Evolutionary conservation across 2,329 filamentous ascomycete species (phyloP), one percentile per base, ranked within the genome.

Genomic region (Pleoardoris graminearum): DNA sequence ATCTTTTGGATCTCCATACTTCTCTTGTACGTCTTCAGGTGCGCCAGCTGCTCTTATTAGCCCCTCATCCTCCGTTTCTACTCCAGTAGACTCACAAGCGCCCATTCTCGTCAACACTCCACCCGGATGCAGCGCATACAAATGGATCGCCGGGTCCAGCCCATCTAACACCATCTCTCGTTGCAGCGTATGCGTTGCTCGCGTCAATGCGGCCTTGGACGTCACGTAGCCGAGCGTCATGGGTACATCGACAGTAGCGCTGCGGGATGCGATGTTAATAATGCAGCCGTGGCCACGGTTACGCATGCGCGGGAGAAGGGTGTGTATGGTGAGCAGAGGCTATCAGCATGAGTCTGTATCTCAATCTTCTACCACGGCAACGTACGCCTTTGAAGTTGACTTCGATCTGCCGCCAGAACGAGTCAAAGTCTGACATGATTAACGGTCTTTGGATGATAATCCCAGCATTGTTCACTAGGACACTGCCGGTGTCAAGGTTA

Each of bases 91-190:
- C 62, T 51, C 58, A 67, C 66, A 49, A 35, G 62, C 66, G 6
- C 67, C 67, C 60, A 69, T 69, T 3, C 51, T 59, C 0, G 58
- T 57, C 16, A 56, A 29, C n/a, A 70, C 67, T 35, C 67, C 67
- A 16, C 67, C 67, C 4, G 66, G 66, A 53, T 70, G 67, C n/a
- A 68, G 47, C 23, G 65, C 66, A 47, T 70, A 70, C 30, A 68
- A 50, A 22, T 66, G 62, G 37, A 69, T 62, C 4, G 56, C 59
- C 5, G 63, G 63, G 47, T 69, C 67, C 8, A 69, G 38, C 0
- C 53, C 54, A 46, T 69, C 66, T 3, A 69, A 54, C 17, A 51
- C 59, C 63, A 69, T 67, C 42, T 69, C 66, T n/a, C 50, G 45
- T 38, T 69, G 67, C 38, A 69, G 38, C 16, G 67, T 69, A 41